Evolutionary conservation across 345 rosid species (phyloP), one percentile per base, ranked within the genome.

Genomic region (Psidium friedrichsthalianum): DNA sequence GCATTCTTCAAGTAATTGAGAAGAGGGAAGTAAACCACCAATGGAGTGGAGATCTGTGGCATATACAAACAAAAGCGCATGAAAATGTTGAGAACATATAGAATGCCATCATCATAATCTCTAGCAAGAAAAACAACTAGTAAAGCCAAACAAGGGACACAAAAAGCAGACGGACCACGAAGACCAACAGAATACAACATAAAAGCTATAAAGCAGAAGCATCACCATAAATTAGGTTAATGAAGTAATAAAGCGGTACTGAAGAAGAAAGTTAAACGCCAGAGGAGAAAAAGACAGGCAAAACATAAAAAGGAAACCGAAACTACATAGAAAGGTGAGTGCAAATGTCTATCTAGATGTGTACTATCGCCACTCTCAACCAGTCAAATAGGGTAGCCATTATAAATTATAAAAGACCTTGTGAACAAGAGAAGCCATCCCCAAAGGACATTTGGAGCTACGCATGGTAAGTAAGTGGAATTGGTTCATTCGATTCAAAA

Each of bases 11-110:
- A 87, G 90, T 95, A 96, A 84, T 90, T 91, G 87, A 95, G 93
- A n/a, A 97, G 96, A 86, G 98, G 98, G 98, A 29, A 89, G 92
- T 88, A 97, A 90, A 83, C 98, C 99, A 74, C 99, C 98, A 84
- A 97, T 94, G 1, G 98, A 92, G 56, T 95, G 93, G 81, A 97
- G 96, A 94, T 97, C 99, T 97, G 90, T 76, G 85, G 81, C 69
- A 81, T 13, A 80, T 9, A 18, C 47, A 69, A 20, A 36, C 27
- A 61, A 56, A 18, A 49, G 36, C 5, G 2, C 78, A 58, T 58
- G 85, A 84, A 24, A 36, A 32, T 36, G 25, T 47, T 9, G 47
- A 36, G 80, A 69, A 64, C 36, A 69, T 69, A 36, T 47, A 69
- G 80, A 36, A 18, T 36, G 80, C 47, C 25, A 2, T 44, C 47